phyloP scores from a whole-genome alignment of 2,329 filamentous ascomycete genomes.

The Paracamarosporium sp. region DNA sequence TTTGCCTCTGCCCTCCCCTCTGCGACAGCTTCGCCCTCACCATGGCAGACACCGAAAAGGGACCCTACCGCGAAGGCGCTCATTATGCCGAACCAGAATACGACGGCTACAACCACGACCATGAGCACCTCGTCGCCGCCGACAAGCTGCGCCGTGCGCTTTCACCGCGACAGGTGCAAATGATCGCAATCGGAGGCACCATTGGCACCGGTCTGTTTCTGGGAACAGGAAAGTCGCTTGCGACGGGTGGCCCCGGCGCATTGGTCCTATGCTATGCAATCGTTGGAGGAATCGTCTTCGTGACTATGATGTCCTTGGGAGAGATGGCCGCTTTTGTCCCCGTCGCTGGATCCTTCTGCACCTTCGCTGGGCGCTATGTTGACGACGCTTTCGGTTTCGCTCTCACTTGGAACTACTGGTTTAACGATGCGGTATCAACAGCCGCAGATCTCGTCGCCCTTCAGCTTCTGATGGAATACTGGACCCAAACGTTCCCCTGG shows the following conservation, averaged over 20 bases:
- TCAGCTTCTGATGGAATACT: conserved; percentile 43
- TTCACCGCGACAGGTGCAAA: conserved; percentile 61
- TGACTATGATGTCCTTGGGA: conserved; percentile 45
- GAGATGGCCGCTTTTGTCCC: conserved; percentile 48
- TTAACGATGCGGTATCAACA: conserved; percentile 39
- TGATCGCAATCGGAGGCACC: conserved; percentile 67
- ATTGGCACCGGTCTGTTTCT: conserved; percentile 68
- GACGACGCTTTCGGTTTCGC: conserved; percentile 67
- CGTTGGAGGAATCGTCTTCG: conserved; percentile 38
- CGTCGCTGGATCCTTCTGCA: conserved; percentile 40
- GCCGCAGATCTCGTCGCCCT: conserved; percentile 45
- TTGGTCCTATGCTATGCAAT: conserved; percentile 47
- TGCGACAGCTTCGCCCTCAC: neutral
- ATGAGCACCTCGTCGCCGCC: conserved; percentile 24
- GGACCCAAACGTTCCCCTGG: conserved; percentile 43
- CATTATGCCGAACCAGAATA: neutral
- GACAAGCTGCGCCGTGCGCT: conserved; percentile 33
- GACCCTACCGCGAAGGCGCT: conserved; percentile 5
- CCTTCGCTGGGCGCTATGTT: conserved; percentile 47
- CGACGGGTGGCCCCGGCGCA: conserved; percentile 50
- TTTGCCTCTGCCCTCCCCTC: neutral
- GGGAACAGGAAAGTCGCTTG: conserved; percentile 61
- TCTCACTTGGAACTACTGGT: conserved; percentile 41
- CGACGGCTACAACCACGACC: conserved; percentile 8
- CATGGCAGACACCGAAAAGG: conserved; percentile 9